Percentiles rank a stretch among this genome's conserved stretches.
phyloP scores from a whole-genome alignment of 352 stramenopile genomes.

The Phytophthora uliginosa region DNA sequence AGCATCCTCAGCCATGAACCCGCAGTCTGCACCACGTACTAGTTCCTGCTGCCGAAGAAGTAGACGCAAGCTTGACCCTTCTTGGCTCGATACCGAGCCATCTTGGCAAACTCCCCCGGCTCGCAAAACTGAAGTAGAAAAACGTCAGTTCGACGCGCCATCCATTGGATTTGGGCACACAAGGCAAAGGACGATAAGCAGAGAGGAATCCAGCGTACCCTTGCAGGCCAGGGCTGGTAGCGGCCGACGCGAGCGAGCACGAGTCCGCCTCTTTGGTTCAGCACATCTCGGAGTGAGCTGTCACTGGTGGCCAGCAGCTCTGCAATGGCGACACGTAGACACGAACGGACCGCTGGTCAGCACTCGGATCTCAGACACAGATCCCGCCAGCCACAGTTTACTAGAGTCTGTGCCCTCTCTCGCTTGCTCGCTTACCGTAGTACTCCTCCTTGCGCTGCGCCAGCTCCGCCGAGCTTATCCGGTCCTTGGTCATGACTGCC shows the following conservation, averaged over 20 bases:
- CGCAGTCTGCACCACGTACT: constrained; percentile 54
- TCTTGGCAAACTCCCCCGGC: constrained; percentile 85
- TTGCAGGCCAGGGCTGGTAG: constrained; percentile 86
- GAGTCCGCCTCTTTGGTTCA: constrained; percentile 85
- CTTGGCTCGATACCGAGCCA: constrained; percentile 79
- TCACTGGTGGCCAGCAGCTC: constrained; percentile 72
- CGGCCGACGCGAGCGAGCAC: constrained; percentile 81
- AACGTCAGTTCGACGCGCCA: constrained; percentile 8
- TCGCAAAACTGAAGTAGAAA: constrained; percentile 77
- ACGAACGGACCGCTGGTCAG: constrained; percentile 3
- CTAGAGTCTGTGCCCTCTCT: neutral
- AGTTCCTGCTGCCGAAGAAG: constrained; percentile 90
- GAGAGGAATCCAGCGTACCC: constrained; percentile 46
- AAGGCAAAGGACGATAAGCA: neutral
- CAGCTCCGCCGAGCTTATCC: constrained; percentile 53
- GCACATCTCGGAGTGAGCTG: constrained; percentile 61
- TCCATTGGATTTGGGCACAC: neutral
- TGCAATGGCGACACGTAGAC: constrained; percentile 30
- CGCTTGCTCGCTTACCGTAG: constrained; percentile 41
- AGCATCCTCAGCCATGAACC: constrained; percentile 1
- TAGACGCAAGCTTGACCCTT: constrained; percentile 87
- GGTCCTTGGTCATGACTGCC: constrained; percentile 42
- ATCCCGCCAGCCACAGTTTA: neutral
- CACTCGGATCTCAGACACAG: neutral
- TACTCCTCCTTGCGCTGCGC: constrained; percentile 63